Base-by-base conservation (phyloP, 371 early-diverging fungal genomes). In the Lichtheimia corymbifera region DNA sequence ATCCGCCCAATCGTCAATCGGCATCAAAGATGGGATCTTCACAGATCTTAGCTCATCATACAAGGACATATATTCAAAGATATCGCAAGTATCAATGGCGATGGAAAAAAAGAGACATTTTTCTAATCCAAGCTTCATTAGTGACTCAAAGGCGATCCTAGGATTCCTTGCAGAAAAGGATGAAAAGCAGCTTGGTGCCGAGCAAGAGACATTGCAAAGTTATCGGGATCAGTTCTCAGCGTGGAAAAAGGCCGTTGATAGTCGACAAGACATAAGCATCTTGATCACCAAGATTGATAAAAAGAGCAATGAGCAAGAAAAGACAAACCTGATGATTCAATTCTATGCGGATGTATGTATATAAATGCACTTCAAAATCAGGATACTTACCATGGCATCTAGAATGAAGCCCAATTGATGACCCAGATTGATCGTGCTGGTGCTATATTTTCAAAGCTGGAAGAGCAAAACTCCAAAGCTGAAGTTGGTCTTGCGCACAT, bases 401-500 rank as follows among this genome's bases (percentile, higher is more conserved):
- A 74, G 74, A 73, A 70, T 28, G 87, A 86, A 56, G 68, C 80
- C 30, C 84, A 86, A 62, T 73, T 96, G 25, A 62, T 87, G 69
- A 76, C 77, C 35, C 93, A 94, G 73, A 86, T 96, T 45, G 93
- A 97, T 55, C 86, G 82, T 15, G 87, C 92, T 17, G 87, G 88
- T n/a, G 82, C 86, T 58, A 91, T 90, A 13, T 94, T 90, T 81
- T 79, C 80, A 4, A 83, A 91, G 63, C 81, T 95, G 22, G 92
- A 94, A 65, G 91, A 91, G 59, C 91, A 91, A 57, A 88, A 85
- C 59, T 80, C 91, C 9, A 80, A 84, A 42, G 88, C 87, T 60
- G 90, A 91, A 3, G 77, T 90, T 56, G 87, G 89, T 59, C 68
- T 93, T 30, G 73, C 84, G 1, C 73, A 79, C 30, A 90, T 89